These are phyloP conservation scores for Fusarium citri DNA, from an alignment of 2,329 filamentous ascomycete species.

Conservation along the genomic window DNA sequence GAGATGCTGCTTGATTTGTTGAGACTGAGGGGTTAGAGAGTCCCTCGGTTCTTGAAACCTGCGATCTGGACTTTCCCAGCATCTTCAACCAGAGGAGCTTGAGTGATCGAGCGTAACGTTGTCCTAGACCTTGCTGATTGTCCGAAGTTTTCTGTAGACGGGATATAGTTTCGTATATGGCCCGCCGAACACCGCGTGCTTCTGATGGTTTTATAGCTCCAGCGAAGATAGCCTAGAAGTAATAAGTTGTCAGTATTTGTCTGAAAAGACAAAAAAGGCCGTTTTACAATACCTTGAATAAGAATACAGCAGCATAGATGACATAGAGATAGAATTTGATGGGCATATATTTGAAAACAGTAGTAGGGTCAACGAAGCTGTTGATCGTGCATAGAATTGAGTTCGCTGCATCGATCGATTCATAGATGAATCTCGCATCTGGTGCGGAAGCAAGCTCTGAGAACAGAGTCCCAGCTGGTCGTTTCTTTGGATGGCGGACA, in stretches of 20 bases:
- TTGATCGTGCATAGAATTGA: constrained; percentile 70
- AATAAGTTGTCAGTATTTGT: not conserved
- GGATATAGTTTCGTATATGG: constrained; percentile 69
- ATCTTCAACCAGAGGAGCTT: constrained; percentile 68
- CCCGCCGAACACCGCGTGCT: constrained; percentile 65
- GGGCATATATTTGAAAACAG: constrained; percentile 72
- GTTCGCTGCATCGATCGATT: constrained; percentile 73
- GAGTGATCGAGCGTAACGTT: constrained; percentile 70
- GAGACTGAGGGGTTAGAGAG: not conserved
- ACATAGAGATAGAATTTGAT: constrained; percentile 71
- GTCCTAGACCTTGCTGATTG: constrained; percentile 69
- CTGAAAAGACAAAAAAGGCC: fast-evolving
- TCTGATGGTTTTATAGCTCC: constrained; percentile 68
- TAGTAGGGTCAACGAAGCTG: constrained; percentile 68
- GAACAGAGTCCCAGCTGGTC: constrained; percentile 55
- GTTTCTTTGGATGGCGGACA: constrained; percentile 49
- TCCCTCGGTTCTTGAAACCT: not conserved
- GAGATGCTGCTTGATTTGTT: not conserved
- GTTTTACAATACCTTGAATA: constrained; percentile 65
- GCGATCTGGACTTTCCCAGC: constrained; percentile 27
- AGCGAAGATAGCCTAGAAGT: constrained; percentile 49
- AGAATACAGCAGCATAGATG: constrained; percentile 73
- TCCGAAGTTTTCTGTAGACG: constrained; percentile 69
- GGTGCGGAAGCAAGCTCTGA: constrained; percentile 68
- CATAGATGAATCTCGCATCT: constrained; percentile 74